These are phyloP conservation scores for Carex kokanica DNA, from an alignment of 176 grass and related monocot genomes.

Conservation along the genomic window DNA sequence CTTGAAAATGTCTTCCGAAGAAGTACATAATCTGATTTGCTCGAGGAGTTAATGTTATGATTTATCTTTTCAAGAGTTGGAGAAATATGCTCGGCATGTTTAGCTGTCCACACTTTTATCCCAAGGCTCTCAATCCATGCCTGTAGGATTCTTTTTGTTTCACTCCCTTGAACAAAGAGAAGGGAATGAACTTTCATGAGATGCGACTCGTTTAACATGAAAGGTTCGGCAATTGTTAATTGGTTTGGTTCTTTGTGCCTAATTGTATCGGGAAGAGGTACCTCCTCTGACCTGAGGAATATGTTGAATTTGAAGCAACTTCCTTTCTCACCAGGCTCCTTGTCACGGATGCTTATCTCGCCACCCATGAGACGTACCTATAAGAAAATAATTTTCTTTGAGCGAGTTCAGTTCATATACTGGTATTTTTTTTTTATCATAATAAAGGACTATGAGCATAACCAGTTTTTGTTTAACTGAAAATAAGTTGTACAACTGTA, in stretches of 20 bases:
- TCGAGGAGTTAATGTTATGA: neutral
- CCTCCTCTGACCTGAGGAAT: conserved; percentile 40
- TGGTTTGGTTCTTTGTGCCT: neutral
- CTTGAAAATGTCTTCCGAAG: conserved; percentile 6
- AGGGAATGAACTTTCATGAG: neutral
- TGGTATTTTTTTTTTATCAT: neutral
- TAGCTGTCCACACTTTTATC: conserved; percentile 50
- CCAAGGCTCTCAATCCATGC: conserved; percentile 64
- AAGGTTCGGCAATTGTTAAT: neutral
- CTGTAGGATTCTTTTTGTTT: conserved; percentile 60
- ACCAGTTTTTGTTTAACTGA: neutral
- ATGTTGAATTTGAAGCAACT: conserved; percentile 84
- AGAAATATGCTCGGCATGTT: conserved; percentile 28
- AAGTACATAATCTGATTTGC: conserved; percentile 23
- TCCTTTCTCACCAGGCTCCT: conserved; percentile 46
- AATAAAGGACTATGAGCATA: neutral
- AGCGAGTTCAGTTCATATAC: conserved; percentile 1
- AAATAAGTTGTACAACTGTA: neutral
- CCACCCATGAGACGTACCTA: conserved; percentile 89
- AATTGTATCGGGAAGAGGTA: neutral
- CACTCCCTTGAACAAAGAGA: conserved; percentile 43
- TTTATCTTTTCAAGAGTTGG: conserved; percentile 41
- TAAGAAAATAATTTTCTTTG: neutral
- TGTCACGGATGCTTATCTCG: conserved; percentile 70
- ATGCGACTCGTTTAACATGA: conserved; percentile 1